Evolutionary conservation across 2,329 filamentous ascomycete species (phyloP), one percentile per base, ranked within the genome.

Genomic region (Aspergillus tanneri): DNA sequence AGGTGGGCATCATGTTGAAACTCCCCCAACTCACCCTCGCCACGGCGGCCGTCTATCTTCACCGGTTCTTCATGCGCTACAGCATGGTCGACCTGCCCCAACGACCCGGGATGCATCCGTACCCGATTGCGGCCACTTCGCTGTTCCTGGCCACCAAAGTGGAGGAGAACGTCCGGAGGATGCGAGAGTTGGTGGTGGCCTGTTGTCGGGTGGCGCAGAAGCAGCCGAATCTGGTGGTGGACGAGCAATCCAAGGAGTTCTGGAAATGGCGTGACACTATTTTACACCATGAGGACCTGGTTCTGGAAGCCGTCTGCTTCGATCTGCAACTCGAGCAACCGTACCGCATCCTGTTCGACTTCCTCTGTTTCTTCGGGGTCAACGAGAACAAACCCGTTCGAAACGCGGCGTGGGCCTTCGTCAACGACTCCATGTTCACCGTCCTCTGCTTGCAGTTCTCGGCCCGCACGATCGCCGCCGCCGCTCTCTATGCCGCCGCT

Each of bases 261-360:
- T 99, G 93, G 93, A 84, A 88, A 63, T 99, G 93, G 93, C 83
- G 90, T 52, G 93, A 99, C 66, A 93, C 87, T 49, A 95, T 99
- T 48, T 76, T 97, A 11, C 86, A 87, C 56, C 90, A 95, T 64
- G 93, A 99, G 72, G 93, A 97, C 66, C 77, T 92, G 35, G 87
- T 99, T 74, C 80, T 99, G 12, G 93, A 97, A 68, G 84, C 84
- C 37, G 77, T 99, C 14, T 97, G 91, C 51, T 99, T 99, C 68
- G 93, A 99, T 66, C 77, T 99, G 37, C 89, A 91, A 69, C 78
- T 96, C 22, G 88, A 95, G 57, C 88, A 90, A 51, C 92, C 93
- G 0, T 93, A 97, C 68, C 84, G 86, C 49, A 82, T 86, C 49
- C 82, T 97, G 22, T 93, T 89, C 69, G 84, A 92, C 47, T 85